These are phyloP conservation scores for Eimeria maxima DNA, from an alignment of 169 alveolate species.

Conservation along the genomic window DNA sequence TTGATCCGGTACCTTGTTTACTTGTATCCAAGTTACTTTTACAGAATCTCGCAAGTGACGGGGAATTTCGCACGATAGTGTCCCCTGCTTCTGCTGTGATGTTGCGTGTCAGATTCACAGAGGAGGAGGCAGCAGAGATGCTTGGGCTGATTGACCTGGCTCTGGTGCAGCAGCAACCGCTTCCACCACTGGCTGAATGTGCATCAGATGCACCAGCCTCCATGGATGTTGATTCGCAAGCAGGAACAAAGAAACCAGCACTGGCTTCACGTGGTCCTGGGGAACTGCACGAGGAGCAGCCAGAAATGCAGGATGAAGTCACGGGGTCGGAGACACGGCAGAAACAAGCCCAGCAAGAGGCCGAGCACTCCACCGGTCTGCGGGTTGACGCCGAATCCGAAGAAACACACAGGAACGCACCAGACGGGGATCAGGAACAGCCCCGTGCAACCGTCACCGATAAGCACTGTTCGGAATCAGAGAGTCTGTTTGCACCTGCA, in stretches of 20 bases:
- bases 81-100: neutral
- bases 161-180: conserved; percentile 67
- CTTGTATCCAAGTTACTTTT: neutral
- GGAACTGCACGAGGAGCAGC: conserved; percentile 36
- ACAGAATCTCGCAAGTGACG: neutral
- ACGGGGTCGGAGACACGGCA: neutral
- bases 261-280: neutral
- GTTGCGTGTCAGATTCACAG: conserved; percentile 62
- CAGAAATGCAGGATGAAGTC: conserved; percentile 20
- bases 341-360: conserved; percentile 14
- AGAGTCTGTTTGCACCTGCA: conserved; percentile 56
- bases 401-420: neutral
- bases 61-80: neutral
- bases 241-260: neutral
- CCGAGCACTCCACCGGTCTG: neutral
- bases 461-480: neutral
- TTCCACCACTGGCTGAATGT: conserved; percentile 49
- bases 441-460: neutral
- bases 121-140: conserved; percentile 67
- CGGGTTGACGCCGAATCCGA: neutral
- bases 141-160: conserved; percentile 55
- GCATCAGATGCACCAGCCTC: conserved; percentile 28
- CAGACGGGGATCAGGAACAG: neutral
- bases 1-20: neutral
- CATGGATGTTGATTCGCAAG: conserved; percentile 41